Evolutionary conservation across 106 monocot genomes (phyloP).

Genomic region (Dioscorea zingiberensis): DNA sequence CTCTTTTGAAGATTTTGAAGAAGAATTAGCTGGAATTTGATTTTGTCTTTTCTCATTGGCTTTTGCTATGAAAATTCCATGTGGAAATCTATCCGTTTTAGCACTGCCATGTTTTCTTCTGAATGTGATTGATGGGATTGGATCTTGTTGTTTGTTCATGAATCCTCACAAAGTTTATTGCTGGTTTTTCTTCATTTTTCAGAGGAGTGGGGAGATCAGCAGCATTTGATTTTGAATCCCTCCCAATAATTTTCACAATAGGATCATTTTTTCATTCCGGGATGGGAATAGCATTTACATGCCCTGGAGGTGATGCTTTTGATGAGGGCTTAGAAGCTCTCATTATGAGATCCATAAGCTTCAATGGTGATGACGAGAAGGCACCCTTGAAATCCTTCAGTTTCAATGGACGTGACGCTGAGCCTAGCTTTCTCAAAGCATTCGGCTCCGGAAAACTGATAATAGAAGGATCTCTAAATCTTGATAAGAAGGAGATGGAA

Average conservation of each 20-base stretch:
- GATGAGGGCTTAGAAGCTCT: constrained; percentile 35
- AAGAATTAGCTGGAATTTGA: constrained; percentile 22
- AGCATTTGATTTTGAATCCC: constrained; percentile 29
- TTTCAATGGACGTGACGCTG: constrained; percentile 25
- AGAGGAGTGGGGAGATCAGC: not conserved
- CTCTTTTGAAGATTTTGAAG: constrained; percentile 14
- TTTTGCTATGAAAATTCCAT: too few relatives aligned
- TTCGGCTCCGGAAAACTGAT: constrained; percentile 50
- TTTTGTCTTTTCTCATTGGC: too few relatives aligned
- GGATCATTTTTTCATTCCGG: not conserved
- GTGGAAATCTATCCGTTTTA: too few relatives aligned
- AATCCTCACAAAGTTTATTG: not conserved
- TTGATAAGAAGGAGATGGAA: constrained; percentile 31
- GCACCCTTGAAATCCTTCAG: constrained; percentile 25
- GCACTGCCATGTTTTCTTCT: not conserved
- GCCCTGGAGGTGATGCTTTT: constrained; percentile 26
- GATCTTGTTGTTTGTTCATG: not conserved
- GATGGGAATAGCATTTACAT: constrained; percentile 38
- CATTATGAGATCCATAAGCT: constrained; percentile 32
- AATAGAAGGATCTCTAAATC: constrained; percentile 55
- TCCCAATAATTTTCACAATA: not conserved
- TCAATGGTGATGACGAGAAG: constrained; percentile 18
- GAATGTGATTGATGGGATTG: not conserved
- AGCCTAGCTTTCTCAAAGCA: constrained; percentile 18
- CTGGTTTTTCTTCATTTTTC: not conserved